Percentiles rank a stretch among this genome's conserved stretches.
Conservation (phyloP, 345 rosid species). For the Crucihimalaya himalaica region DNA sequence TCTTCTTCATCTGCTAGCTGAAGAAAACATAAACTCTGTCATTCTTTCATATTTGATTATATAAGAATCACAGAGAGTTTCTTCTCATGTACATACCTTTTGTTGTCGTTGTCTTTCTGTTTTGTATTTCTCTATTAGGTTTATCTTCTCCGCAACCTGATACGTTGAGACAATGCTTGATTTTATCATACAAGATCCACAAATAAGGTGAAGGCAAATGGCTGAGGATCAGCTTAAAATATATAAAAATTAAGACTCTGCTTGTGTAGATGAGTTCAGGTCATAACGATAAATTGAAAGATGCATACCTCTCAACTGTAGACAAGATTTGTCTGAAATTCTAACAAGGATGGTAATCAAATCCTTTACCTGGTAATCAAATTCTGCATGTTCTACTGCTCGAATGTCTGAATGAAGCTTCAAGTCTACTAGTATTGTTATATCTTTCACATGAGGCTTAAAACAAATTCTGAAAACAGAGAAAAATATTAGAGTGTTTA, state of each 20-base stretch:
- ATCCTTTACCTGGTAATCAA: constrained; percentile 75
- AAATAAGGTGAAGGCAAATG: not conserved
- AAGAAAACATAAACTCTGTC: no score
- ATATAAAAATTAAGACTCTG: not conserved
- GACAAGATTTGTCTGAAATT: no score
- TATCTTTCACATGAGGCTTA: constrained; percentile 79
- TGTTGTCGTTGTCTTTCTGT: no score
- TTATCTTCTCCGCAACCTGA: no score
- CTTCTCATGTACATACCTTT: no score
- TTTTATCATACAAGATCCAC: not conserved
- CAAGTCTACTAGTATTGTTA: constrained; percentile 65
- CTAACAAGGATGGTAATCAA: not conserved
- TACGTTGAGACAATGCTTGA: not conserved
- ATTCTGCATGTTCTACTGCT: constrained; percentile 85
- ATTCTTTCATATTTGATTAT: no score
- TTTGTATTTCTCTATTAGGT: no score
- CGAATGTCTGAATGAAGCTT: constrained; percentile 77
- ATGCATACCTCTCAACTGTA: not conserved
- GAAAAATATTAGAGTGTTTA: not conserved
- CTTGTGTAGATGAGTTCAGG: not conserved
- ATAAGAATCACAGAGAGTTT: no score
- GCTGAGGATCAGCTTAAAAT: not conserved
- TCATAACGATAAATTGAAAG: constrained; percentile 6
- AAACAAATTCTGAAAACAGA: constrained; percentile 54
- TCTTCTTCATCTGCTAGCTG: constrained; percentile 88